Base-by-base conservation (phyloP, 2,329 filamentous ascomycete species). In the Aspergillus sp. region DNA sequence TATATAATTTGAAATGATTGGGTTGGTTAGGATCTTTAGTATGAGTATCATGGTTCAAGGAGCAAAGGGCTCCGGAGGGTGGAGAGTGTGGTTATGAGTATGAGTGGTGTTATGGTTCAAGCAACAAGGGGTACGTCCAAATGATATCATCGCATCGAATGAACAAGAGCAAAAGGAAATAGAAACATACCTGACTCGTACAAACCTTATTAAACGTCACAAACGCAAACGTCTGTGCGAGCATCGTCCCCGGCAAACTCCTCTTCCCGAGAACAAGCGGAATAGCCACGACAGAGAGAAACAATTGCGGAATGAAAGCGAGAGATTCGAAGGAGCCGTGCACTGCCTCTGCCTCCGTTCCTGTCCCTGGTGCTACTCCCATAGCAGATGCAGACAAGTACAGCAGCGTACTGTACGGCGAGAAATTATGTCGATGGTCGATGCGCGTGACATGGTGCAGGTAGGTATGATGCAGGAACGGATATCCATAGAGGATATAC, bases 151-250 rank as follows among this genome's bases (percentile, higher is more conserved):
- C 22, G 4, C 3, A 22, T 4, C 22, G 1, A 22, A 22, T 22
- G 20, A 20, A 20, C 20, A 20, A 20, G 20, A 20, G 20, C 20
- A 20, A 20, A 20, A 20, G 20, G 20, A 20, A 20, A 20, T 20
- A 20, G 20, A 20, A 20, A 20, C 20, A 64, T 84, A 95, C 92
- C 84, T 98, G 94, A 71, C 92, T 96, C 3, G 95, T 99, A 83
- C 94, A 98, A 63, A 99, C 95, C 80, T 99, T 99, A 80, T 99
- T 99, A 69, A 98, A 98, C 0, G 92, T 89, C 4, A 98, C 95
- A 76, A 99, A 99, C 0, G 94, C 91, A 77, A 97, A 96, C 0
- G 95, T 98, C 77, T 99, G 95, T 4, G 91, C 92, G 62, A 98
- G 85, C 90, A 98, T 93, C 5, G 91, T 89, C 0, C 87, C 85